Base-by-base conservation (phyloP, 2,329 filamentous ascomycete genomes). In the Leptographium galeiforme region DNA sequence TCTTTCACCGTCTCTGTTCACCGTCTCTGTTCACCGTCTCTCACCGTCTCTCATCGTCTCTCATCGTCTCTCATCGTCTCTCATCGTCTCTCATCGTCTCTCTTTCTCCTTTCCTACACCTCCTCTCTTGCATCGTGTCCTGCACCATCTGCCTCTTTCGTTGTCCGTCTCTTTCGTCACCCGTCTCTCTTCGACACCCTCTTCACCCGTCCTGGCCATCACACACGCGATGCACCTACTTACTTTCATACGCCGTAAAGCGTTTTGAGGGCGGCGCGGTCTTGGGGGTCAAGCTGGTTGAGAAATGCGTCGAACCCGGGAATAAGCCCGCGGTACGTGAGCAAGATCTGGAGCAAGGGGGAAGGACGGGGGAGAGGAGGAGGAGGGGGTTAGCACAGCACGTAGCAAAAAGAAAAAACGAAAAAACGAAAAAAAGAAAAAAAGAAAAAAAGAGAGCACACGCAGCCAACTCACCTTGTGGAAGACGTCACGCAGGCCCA, bases 401-500 rank as follows among this genome's bases (percentile, higher is more conserved):
- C 55, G 50, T 11, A 53, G n/a, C n/a, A n/a, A n/a, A n/a, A n/a
- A n/a, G n/a, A n/a, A n/a, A n/a, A n/a, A n/a, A n/a, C n/a, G n/a
- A n/a, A n/a, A n/a, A n/a, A n/a, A n/a, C n/a, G n/a, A n/a, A n/a
- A n/a, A n/a, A n/a, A n/a, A n/a, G n/a, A n/a, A n/a, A n/a, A n/a
- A n/a, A n/a, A n/a, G n/a, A n/a, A n/a, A n/a, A n/a, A n/a, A 36
- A 12, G 7, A 12, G 2, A 39, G 16, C 11, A 52, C 47, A 39
- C 30, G 6, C 12, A 13, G n/a, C n/a, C 10, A 40, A 67, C 80
- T 72, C 67, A 91, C 88, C 68, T 85, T 81, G 64, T 87, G 82
- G 68, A 95, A 94, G 41, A 83, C 80, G 52, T 81, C 77, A 54
- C 85, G 79, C 52, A 89, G 72, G 55, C 84, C 81, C 59, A 79